Base-by-base conservation (phyloP, 257 asterid species). In the Anisodus acutangulus region DNA sequence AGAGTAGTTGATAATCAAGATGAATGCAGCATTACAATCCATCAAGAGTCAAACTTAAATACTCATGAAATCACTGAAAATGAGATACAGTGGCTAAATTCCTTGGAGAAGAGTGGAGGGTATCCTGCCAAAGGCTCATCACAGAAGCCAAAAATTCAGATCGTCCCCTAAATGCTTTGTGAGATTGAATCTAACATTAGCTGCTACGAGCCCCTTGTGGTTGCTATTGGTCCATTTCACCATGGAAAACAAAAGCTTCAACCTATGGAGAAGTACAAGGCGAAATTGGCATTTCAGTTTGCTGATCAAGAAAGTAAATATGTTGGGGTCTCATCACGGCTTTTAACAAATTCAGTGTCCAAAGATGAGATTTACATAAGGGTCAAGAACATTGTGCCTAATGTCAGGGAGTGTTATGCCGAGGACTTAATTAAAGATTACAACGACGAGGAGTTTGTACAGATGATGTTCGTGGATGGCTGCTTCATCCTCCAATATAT, bases 391-490 rank as follows among this genome's bases (percentile, higher is more conserved):
- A 67, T 45, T 9, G 9, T 57, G 26, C 16, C 6, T 8, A 26
- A 9, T 19, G 79, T 41, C 47, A 66, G 79, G 17, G 22, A 4
- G 22, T 82, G 39, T 31, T 66, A 82, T 16, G 79, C 13, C 35
- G 62, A 13, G n/a, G 79, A 35, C 22, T 5, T 64, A 11, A 82
- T 45, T 2, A 4, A 4, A 63, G 1, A 8, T 0, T 31, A 26
- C 63, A 41, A 31, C 16, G 2, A 82, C 12, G 35, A 63, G 22
- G 9, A 58, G 35, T 83, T 83, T 17, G 60, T 76, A 4, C 8
- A 4, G 49, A 83, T 83, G 86, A 83, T 83, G 82, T 45, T 83
- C 8, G 49, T 83, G 54, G 86, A 83, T 22, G 86, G 82, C 2
- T 71, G 86, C 62, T 76, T 76, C 31, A 35, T 83, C 35, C 53